Evolutionary conservation across 805 yeast genomes (phyloP).

Genomic region (Jamesozyma piceae): DNA sequence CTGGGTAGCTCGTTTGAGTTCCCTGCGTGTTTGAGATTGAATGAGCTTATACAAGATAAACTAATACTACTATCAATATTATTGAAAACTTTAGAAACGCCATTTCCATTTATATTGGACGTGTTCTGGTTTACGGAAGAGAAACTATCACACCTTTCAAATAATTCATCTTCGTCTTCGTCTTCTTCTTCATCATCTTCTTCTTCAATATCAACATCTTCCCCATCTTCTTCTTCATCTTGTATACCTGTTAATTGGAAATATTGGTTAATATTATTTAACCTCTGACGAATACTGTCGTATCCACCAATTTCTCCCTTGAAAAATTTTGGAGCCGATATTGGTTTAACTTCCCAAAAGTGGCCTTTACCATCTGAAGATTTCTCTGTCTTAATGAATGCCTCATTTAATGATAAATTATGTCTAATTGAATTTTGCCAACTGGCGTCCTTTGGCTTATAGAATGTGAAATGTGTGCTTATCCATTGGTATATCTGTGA

Average conservation of each 20-base stretch:
- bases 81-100: too few species aligned
- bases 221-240: neutral
- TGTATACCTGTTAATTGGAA: neutral
- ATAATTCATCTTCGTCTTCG: too few species aligned
- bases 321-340: slow-evolving; percentile 71
- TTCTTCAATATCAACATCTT: neutral
- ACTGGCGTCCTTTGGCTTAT: slow-evolving; percentile 75
- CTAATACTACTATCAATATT: too few species aligned
- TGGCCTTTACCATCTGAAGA: slow-evolving; percentile 82
- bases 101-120: too few species aligned
- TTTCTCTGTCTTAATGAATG: slow-evolving; percentile 79
- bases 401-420: slow-evolving; percentile 84
- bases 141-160: too few species aligned
- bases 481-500: slow-evolving; percentile 92
- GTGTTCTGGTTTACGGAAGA: too few species aligned
- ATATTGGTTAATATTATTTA: slow-evolving; percentile 14
- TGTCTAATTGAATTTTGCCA: slow-evolving; percentile 96
- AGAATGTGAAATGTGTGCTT: slow-evolving; percentile 71
- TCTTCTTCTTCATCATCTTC: too few species aligned
- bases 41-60: too few species aligned
- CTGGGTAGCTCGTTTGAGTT: too few species aligned
- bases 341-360: slow-evolving; percentile 85
- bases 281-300: slow-evolving; percentile 16
- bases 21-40: too few species aligned
- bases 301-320: slow-evolving; percentile 34